These are phyloP conservation scores for Myrmaecium sp. DNA, from an alignment of 2,329 filamentous ascomycete species.

Conservation along the genomic window DNA sequence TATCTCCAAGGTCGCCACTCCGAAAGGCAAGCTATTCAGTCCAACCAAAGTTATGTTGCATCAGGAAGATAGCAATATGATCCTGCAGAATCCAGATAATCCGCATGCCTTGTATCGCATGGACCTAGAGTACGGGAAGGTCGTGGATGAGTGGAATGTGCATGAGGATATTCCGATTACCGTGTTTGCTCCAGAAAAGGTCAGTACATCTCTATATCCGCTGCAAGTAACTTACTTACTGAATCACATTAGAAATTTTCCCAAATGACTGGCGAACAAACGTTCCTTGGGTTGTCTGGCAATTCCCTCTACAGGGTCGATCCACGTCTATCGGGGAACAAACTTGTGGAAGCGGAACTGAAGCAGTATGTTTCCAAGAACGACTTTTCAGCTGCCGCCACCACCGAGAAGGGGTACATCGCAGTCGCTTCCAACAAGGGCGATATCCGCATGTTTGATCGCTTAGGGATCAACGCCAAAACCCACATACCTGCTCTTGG, in stretches of 20 bases:
- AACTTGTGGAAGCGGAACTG: constrained; percentile 80
- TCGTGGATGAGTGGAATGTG: constrained; percentile 97
- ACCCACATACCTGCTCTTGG: constrained; percentile 90
- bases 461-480: constrained; percentile 92
- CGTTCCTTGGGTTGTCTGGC: constrained; percentile 80
- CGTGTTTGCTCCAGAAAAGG: constrained; percentile 80
- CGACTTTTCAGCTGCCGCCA: constrained; percentile 85
- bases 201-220: constrained; percentile 18
- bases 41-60: constrained; percentile 97
- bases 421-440: constrained; percentile 96
- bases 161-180: constrained; percentile 90
- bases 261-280: constrained; percentile 89
- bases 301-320: constrained; percentile 92
- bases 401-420: constrained; percentile 91
- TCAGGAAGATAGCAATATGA: constrained; percentile 75
- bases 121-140: constrained; percentile 95
- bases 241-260: constrained; percentile 57
- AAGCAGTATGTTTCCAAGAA: constrained; percentile 98
- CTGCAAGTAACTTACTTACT: constrained; percentile 4
- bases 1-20: constrained; percentile 88
- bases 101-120: constrained; percentile 89
- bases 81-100: constrained; percentile 66
- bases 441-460: constrained; percentile 91
- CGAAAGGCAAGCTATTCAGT: constrained; percentile 71
- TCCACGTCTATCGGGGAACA: constrained; percentile 74